Evolutionary conservation across 129 eudicot species (phyloP), one percentile per base, ranked within the genome.

Genomic region (Centrapalus pauciflorus): DNA sequence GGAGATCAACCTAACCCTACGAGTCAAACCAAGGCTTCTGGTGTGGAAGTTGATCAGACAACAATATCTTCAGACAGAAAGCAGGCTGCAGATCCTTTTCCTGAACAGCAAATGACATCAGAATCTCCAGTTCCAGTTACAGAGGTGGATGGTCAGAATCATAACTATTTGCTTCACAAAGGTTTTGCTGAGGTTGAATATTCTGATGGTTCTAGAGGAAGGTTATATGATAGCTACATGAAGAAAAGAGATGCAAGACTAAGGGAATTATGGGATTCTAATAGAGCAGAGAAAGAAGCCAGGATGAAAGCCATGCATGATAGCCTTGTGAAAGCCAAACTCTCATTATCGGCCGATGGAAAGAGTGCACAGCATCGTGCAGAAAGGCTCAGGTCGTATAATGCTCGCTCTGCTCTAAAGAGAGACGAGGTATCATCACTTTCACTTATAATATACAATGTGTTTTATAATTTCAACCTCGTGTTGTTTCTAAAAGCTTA

Each of bases 181-280:
- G n/a, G n/a, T n/a, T n/a, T n/a, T n/a, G n/a, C 90, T 41, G 79
- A 81, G 52, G 52, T 76, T 16, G 78, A 79, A 30, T 67, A 74
- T 60, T 26, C 80, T 24, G 88, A 85, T 28, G 85, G 84, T 64
- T 81, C 89, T 10, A 79, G 82, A 48, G 98, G 96, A 38, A 88
- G 81, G 70, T 65, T 69, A 12, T 88, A 88, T 57, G 79, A 85
- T 25, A 88, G 51, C 26, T 92, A 92, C 79, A 77, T 81, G 80
- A 91, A 88, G 77, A 92, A 79, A 79, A 77, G 98, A 79, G 84
- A 92, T 80, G 88, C 74, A 55, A 85, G 84, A 54, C 73, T 92
- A 32, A 85, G 59, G 72, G 91, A 85, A 62, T 89, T 81, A 45
- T 92, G 95, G 98, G 80, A 81, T 71, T 83, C 87, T 29, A 88